A percentile compares a stretch with the other conserved stretches of the same genome.
These are phyloP conservation scores for Linnemannia elongata DNA, from an alignment of 192 early-diverging fungal species.

Conservation along the genomic window DNA sequence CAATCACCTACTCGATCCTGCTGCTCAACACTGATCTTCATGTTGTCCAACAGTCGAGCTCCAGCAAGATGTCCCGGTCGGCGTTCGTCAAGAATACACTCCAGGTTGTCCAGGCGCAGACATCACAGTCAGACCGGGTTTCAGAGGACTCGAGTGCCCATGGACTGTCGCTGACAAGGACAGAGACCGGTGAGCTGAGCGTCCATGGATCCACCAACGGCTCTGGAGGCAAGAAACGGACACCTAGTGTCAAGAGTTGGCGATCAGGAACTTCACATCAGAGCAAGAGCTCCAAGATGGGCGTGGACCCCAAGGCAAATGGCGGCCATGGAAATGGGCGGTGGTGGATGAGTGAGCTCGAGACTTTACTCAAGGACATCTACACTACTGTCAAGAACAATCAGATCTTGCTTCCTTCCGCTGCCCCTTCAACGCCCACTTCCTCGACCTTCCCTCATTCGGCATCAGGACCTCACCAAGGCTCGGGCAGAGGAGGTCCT, in stretches of 20 bases:
- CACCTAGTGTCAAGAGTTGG: conserved; percentile 44
- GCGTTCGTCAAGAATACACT: conserved; percentile 81
- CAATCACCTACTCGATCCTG: conserved; percentile 85
- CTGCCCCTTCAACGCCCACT: background rate
- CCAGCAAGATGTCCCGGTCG: conserved; percentile 78
- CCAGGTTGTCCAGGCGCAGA: conserved; percentile 55
- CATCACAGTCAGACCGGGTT: background rate
- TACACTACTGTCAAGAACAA: conserved; percentile 71
- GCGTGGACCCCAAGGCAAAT: conserved; percentile 26
- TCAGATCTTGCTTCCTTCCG: conserved; percentile 64
- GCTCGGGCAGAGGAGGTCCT: background rate
- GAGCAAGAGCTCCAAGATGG: conserved; percentile 23
- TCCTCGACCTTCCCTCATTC: background rate
- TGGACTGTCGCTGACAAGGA: conserved; percentile 6
- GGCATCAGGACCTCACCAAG: background rate
- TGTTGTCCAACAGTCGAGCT: conserved; percentile 75
- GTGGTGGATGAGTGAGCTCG: conserved; percentile 69
- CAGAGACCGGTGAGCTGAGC: conserved; percentile 23
- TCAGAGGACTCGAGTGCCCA: conserved; percentile 10
- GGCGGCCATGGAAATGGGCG: conserved; percentile 25
- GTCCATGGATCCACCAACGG: conserved; percentile 10
- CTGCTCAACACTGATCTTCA: conserved; percentile 94
- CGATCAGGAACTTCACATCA: conserved; percentile 28
- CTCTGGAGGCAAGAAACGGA: conserved; percentile 19
- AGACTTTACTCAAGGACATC: conserved; percentile 67